Evolutionary conservation across 2,329 filamentous ascomycete genomes (phyloP), one percentile per base, ranked within the genome.

Genomic region (Trichoderma breve): DNA sequence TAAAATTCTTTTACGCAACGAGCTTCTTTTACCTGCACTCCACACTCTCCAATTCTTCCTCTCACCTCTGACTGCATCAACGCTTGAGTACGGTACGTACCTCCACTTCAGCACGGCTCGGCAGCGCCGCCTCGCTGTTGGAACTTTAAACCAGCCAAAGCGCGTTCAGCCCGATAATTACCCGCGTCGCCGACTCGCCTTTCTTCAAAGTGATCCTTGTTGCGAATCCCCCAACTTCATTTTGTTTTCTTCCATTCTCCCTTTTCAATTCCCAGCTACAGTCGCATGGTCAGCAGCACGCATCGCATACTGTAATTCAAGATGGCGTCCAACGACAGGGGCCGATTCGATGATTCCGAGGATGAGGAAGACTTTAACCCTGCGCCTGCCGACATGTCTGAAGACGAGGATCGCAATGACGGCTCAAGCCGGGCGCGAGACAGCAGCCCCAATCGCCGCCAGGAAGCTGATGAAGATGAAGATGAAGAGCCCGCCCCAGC

Each of bases 361-460:
- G 93, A 96, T 65, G 94, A 97, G 76, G 91, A 93, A 73, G 92
- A 95, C 80, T 97, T 98, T 87, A 97, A 97, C 81, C 95, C 94
- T 65, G 89, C 87, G 63, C 91, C 92, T 24, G 91, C 89, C 73
- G 89, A 93, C 72, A 78, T 89, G 39, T 96, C 93, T 3, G 93
- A 95, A 75, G 90, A 82, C 6, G 82, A 83, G 84, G 87, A 0
- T 73, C 74, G 61, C 73, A 73, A 65, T 53, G 72, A 70, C 75
- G 85, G 84, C 24, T 86, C 34, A 69, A 68, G 70, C 43, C 62
- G 70, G 21, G 72, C 73, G 34, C 76, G 76, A 85, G 89, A 76
- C 60, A 81, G 80, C 69, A 84, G 80, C 63, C 81, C 80, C 64
- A 78, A 73, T 32, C 60, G 71, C 12, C 66, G 63, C 43, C 68